These are phyloP conservation scores for Hericium rajendrae DNA, from an alignment of 768 basidiomycete genomes.

Conservation along the genomic window DNA sequence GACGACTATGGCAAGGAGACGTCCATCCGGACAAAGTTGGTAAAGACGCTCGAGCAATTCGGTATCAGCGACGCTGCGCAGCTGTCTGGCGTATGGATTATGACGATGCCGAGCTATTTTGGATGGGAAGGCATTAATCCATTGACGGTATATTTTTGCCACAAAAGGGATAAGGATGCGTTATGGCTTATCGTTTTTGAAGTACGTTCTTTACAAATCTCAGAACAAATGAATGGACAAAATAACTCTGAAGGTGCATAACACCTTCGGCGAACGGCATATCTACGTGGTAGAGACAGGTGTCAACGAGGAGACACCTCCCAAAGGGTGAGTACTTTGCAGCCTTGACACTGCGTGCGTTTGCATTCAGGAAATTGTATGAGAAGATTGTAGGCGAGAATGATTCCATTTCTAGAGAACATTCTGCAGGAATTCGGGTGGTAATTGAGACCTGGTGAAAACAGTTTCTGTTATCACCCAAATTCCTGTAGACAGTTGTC, in stretches of 20 bases:
- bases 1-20: constrained; percentile 9
- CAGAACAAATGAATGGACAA: no score
- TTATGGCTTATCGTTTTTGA: constrained; percentile 46
- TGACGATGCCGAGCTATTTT: constrained; percentile 63
- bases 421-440: no score
- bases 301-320: constrained; percentile 31
- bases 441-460: no score
- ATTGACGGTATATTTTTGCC: constrained; percentile 58
- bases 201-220: constrained; percentile 24
- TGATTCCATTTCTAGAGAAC: no score
- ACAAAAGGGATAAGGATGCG: constrained; percentile 22
- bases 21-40: constrained; percentile 34
- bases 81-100: constrained; percentile 53
- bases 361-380: no score
- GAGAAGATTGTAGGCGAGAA: no score
- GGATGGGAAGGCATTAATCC: constrained; percentile 68
- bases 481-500: no score
- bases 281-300: constrained; percentile 43
- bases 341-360: no score
- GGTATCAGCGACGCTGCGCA: constrained; percentile 17
- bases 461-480: no score
- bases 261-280: constrained; percentile 66
- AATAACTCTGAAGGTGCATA: constrained; percentile 40
- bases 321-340: constrained; percentile 22
- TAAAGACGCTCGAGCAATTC: constrained; percentile 22